Conservation (phyloP, 805 yeast genomes). For the Cyberlindnera veronae region DNA sequence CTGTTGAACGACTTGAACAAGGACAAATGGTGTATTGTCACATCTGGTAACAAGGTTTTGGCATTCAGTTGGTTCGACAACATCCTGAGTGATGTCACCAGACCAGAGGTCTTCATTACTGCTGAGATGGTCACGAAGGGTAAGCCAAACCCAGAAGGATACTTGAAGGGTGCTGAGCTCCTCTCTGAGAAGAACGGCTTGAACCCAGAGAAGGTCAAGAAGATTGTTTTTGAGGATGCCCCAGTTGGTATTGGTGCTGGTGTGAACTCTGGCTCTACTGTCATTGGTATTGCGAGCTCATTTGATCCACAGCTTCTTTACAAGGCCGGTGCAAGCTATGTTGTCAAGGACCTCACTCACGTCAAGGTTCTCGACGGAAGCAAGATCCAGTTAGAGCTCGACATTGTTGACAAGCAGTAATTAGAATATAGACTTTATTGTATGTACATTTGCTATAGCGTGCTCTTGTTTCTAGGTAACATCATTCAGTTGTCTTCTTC, state of each 20-base stretch:
- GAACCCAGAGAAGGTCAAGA: constrained; percentile 37
- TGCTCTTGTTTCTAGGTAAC: no score
- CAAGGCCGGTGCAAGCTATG: constrained; percentile 77
- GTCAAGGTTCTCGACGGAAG: constrained; percentile 26
- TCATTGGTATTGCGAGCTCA: constrained; percentile 81
- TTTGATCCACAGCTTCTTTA: constrained; percentile 49
- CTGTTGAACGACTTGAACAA: constrained; percentile 52
- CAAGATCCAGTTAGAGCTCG: constrained; percentile 23
- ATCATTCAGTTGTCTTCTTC: neutral
- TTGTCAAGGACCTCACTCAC: constrained; percentile 61
- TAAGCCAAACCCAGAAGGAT: constrained; percentile 87
- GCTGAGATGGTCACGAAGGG: constrained; percentile 80
- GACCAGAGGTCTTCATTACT: constrained; percentile 76
- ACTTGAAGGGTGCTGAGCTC: constrained; percentile 39
- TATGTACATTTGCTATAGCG: no score
- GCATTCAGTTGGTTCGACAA: constrained; percentile 73
- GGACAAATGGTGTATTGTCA: constrained; percentile 77
- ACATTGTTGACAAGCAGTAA: constrained; percentile 21
- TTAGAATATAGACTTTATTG: neutral
- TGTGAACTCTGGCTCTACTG: constrained; percentile 77
- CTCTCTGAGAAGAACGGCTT: constrained; percentile 41
- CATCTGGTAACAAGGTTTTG: constrained; percentile 75
- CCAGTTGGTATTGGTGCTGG: constrained; percentile 90
- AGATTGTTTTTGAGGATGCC: constrained; percentile 82
- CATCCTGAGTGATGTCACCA: constrained; percentile 49